These are phyloP conservation scores for Epithemia pelagica DNA, from an alignment of 108 stramenopile species.

Conservation along the genomic window DNA sequence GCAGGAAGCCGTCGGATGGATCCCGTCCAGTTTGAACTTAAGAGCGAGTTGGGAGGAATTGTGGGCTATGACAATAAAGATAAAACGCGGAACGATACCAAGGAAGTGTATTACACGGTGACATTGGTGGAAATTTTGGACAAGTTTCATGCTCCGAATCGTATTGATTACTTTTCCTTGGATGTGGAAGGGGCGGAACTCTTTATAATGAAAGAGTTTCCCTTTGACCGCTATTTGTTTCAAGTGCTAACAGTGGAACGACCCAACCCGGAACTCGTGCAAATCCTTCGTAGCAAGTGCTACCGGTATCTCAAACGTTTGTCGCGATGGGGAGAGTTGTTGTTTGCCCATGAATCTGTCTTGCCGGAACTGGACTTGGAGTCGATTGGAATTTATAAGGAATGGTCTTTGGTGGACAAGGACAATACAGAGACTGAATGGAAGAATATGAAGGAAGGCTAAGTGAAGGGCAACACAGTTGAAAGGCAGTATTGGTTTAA, in stretches of 20 bases:
- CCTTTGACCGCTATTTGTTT: conserved; percentile 34
- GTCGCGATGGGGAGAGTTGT: conserved; percentile 13
- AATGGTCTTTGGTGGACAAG: no score
- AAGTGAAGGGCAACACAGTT: no score
- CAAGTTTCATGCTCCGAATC: conserved; percentile 28
- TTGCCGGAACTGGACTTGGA: conserved; percentile 2
- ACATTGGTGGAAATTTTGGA: conserved; percentile 32
- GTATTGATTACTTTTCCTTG: conserved; percentile 53
- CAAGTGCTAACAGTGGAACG: conserved; percentile 42
- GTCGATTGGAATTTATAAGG: no score
- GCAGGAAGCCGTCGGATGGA: conserved; percentile 26
- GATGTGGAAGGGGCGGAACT: conserved; percentile 63
- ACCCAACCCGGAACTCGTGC: conserved; percentile 20
- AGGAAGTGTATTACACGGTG: conserved; percentile 26
- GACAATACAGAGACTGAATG: no score
- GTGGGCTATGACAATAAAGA: conserved; percentile 19
- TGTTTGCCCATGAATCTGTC: conserved; percentile 5
- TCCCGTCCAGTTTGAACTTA: conserved; percentile 4
- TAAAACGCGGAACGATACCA: conserved; percentile 3
- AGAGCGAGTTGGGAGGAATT: conserved; percentile 34
- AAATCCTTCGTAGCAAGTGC: background rate
- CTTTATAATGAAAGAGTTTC: conserved; percentile 45
- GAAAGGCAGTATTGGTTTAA: no score
- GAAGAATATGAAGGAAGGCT: no score
- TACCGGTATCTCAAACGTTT: conserved; percentile 4